Base-by-base conservation (phyloP, 257 asterid species). In the Eucommia ulmoides region DNA sequence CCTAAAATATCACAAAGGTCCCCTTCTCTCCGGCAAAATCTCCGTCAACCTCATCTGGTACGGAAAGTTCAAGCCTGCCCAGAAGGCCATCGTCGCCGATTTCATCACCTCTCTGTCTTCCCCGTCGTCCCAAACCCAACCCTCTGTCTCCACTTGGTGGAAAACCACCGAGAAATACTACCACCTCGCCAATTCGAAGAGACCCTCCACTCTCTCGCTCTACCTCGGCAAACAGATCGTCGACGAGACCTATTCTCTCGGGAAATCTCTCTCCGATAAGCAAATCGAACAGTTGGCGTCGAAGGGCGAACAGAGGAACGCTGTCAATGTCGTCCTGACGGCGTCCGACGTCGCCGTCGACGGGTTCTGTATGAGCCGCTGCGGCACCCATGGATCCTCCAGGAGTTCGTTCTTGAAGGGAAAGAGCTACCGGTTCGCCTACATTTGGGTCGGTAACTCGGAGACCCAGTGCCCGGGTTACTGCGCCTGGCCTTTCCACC, bases 401-500 rank as follows among this genome's bases (percentile, higher is more conserved):
- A 19, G 46, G 20, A 35, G 42, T 14, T 17, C 16, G 41, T 53
- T 26, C 22, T 12, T 21, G 11, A 3, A 24, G 25, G 19, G 19
- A 20, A 22, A 26, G 2, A 41, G 16, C 7, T 19, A 25, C 5
- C 47, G 49, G 19, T 23, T 38, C 15, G 25, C 45, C 10, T 70
- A 58, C 45, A 51, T 54, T 12, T 70, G 73, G 76, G 64, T 65
- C 8, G 70, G 73, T 0, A 68, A 72, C 51, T 56, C 79, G 7
- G 75, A 46, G 24, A 53, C 55, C 1, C 79, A 68, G 52, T 72
- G 79, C 53, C 79, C 75, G 3, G 78, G 78, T 24, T 58, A 59
- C 16, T 66, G 73, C 33, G 78, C 74, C 16, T 72, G 78, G 78
- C 74, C 78, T 3, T 71, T 71, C 24, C 65, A 63, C 21, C 61